Evolutionary conservation across 2,329 filamentous ascomycete species (phyloP), one percentile per base, ranked within the genome.

Genomic region (Fusarium nelsonii): DNA sequence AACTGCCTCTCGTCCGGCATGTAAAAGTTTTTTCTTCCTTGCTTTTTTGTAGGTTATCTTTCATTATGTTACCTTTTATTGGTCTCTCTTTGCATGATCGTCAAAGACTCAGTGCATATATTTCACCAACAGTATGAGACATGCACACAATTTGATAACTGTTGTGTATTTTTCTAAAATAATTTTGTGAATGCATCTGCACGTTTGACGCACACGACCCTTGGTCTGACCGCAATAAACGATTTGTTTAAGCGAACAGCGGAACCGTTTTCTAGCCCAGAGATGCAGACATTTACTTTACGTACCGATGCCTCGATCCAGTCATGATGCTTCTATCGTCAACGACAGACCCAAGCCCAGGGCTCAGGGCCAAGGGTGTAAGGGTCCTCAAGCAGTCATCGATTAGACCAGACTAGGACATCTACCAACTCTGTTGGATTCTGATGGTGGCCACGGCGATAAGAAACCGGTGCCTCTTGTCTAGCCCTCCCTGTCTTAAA

Each of bases 381-480:
- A 52, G 53, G 66, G 69, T 65, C 66, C 63, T 46, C 36, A 54
- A 45, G 50, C 57, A 54, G 62, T 56, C 62, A 63, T 62, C 52
- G 54, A 68, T 62, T 65, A 71, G 50, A 28, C 44, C 61, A 57
- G 68, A 51, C n/a, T 20, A 50, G 48, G 48, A 50, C 41, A 18
- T 26, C 10, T 44, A 45, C 66, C 58, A 70, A 64, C 62, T 68
- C 55, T 69, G 32, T 46, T 54, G 16, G 57, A 39, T 46, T 61
- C 28, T 68, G 48, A 60, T 72, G 67, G 62, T 68, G 74, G 69
- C 65, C 55, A 58, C 58, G 65, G 73, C 76, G 76, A 77, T 75
- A 77, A 78, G 68, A 77, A 77, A 77, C 75, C 76, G 75, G 76
- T 74, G 60, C 59, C 46, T 51, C 52, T 62, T 55, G 37, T 54